Evolutionary conservation across 306 rosid species (phyloP), one percentile per base, ranked within the genome.

Genomic region (Rubus parviflorus): DNA sequence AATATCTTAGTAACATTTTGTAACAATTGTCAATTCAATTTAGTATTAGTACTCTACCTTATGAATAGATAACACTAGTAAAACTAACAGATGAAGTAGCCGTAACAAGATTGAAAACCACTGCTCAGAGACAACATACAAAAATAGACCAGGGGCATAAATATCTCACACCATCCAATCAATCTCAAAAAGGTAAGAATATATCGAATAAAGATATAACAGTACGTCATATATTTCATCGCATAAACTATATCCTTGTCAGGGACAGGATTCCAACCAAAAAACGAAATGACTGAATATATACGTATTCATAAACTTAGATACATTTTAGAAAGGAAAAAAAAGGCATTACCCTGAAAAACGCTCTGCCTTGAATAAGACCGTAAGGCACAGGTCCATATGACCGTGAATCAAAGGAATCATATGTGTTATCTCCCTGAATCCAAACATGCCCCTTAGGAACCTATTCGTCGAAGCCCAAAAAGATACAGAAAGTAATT

Each of bases 391-490:
- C 85, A 61, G 97, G 91, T 62, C 98, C 97, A 49, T 76, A 94
- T 75, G 83, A 83, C 42, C 97, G 86, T 17, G 98, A 94, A 82
- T 94, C 98, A 42, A 64, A 82, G 25, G 98, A 94, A 43, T 82
- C 85, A 57, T 88, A 90, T 8, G 71, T n/a, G 76, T 94, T 94
- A 84, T 94, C 97, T 70, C 98, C 98, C 75, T 94, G 95, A 89
- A 92, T 88, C 98, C 98, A 94, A 79, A 90, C 92, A 81, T 92
- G 98, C 75, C 98, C 98, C 86, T 88, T 88, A 4, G 98, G 98
- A 61, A 94, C 97, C 98, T 92, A 80, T 60, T 79, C n/a, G 37
- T 30, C 37, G 77, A 75, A 68, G 20, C 54, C 72, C 57, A 53
- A 70, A 53, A 10, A 63, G 35, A 48, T 17, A 41, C 20, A 71